Percentiles rank a stretch among this genome's conserved stretches.
phyloP scores from a whole-genome alignment of 306 rosid genomes.

The Acmispon strigosus region DNA sequence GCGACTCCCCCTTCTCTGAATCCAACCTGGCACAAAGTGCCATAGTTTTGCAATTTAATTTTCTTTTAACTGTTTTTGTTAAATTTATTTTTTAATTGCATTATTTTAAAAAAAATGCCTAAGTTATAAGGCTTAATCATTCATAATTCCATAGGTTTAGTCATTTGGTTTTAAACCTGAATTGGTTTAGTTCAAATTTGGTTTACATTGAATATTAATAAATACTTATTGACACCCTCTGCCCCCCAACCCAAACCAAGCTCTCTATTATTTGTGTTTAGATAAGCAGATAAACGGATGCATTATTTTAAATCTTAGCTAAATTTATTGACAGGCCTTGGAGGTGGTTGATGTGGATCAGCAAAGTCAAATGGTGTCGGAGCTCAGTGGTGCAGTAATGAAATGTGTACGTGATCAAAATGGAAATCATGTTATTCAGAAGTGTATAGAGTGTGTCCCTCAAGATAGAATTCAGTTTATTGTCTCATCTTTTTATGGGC shows the following conservation, averaged over 20 bases:
- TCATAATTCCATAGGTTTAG: conserved; percentile 8
- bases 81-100: too few relatives aligned
- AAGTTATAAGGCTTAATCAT: not conserved
- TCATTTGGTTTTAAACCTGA: not conserved
- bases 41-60: too few relatives aligned
- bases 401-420: conserved; percentile 95
- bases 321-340: conserved; percentile 61
- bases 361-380: conserved; percentile 81
- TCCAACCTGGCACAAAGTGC: too few relatives aligned
- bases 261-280: not conserved
- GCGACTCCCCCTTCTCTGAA: too few relatives aligned
- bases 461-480: conserved; percentile 84
- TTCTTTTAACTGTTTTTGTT: too few relatives aligned
- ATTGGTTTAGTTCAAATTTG: not conserved
- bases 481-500: conserved; percentile 86
- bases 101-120: too few relatives aligned
- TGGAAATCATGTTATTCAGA: conserved; percentile 95
- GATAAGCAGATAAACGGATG: not conserved
- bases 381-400: conserved; percentile 82
- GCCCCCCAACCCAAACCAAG: too few relatives aligned
- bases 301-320: conserved; percentile 7
- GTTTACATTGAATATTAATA: not conserved
- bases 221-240: not conserved
- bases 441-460: conserved; percentile 88
- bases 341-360: conserved; percentile 80